These are phyloP conservation scores for Globisporangium okanoganense DNA, from an alignment of 352 stramenopile genomes.

Conservation along the genomic window DNA sequence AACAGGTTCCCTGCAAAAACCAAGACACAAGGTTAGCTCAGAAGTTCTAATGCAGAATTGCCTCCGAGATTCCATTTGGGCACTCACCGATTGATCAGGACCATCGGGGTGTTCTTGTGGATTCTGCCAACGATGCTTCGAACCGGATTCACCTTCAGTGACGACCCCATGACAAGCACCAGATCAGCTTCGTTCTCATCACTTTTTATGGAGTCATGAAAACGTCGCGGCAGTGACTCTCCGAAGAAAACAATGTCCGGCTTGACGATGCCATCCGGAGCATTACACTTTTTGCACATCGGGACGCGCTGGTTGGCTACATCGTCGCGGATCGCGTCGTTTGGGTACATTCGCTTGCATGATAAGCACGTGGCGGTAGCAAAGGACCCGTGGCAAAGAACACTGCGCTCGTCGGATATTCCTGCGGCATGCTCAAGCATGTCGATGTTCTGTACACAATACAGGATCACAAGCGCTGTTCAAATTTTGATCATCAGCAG, in stretches of 20 bases:
- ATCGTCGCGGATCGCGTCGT: conserved; percentile 84
- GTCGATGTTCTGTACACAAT: conserved; percentile 95
- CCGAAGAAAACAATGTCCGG: conserved; percentile 99
- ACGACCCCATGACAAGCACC: conserved; percentile 99
- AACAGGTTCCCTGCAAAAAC: conserved; percentile 54
- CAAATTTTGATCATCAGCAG: neutral
- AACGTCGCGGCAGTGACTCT: conserved; percentile 89
- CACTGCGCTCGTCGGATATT: conserved; percentile 84
- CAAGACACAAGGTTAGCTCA: conserved; percentile 2
- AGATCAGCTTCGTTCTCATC: conserved; percentile 90
- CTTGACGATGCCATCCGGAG: conserved; percentile 93
- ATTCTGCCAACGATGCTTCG: conserved; percentile 85
- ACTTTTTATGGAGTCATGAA: conserved; percentile 84
- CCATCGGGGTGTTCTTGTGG: conserved; percentile 76
- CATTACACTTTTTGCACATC: conserved; percentile 69
- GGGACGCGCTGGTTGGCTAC: conserved; percentile 75
- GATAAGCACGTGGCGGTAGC: conserved; percentile 89
- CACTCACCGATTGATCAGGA: conserved; percentile 73
- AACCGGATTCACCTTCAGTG: conserved; percentile 96
- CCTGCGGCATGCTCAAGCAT: conserved; percentile 93
- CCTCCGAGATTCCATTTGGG: neutral
- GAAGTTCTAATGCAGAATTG: neutral
- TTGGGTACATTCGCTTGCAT: conserved; percentile 80
- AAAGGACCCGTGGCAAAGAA: conserved; percentile 96
- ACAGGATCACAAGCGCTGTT: neutral